phyloP scores from a whole-genome alignment of 208 protist species.

The Leishmania braziliensis region DNA sequence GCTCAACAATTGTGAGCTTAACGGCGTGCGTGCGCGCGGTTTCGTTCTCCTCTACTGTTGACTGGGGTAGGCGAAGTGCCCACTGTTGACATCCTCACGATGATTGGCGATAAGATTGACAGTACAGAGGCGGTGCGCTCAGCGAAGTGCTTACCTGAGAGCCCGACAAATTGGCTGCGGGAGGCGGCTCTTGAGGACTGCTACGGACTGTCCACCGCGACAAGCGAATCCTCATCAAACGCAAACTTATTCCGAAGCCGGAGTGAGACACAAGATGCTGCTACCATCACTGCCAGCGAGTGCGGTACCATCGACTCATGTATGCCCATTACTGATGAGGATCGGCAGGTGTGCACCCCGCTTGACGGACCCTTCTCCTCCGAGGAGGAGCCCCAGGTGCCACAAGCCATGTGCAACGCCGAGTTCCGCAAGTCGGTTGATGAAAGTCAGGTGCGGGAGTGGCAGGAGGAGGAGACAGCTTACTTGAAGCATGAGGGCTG shows the following conservation, averaged over 20 bases:
- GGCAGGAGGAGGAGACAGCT: slow-evolving; percentile 32
- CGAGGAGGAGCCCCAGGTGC: neutral
- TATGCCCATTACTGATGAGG: slow-evolving; percentile 36
- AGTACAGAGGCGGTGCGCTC: slow-evolving; percentile 7
- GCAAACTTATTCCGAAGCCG: slow-evolving; percentile 15
- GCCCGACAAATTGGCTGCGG: slow-evolving; percentile 12
- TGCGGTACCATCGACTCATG: slow-evolving; percentile 11
- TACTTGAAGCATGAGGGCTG: slow-evolving; percentile 39
- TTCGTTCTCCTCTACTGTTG: neutral
- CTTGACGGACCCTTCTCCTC: neutral
- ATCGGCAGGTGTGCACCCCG: neutral
- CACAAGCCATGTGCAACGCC: neutral
- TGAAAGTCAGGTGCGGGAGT: slow-evolving; percentile 29
- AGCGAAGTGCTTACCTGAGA: slow-evolving; percentile 1
- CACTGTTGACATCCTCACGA: neutral
- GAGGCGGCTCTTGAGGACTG: slow-evolving; percentile 1
- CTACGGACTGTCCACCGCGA: slow-evolving; percentile 20
- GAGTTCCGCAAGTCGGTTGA: slow-evolving; percentile 28
- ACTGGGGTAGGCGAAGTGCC: no score
- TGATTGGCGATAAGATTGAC: slow-evolving; percentile 11
- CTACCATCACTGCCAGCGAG: neutral
- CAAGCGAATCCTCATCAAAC: slow-evolving; percentile 30
- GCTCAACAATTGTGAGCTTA: neutral
- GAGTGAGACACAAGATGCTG: neutral
- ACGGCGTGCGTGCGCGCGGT: neutral